Evolutionary conservation across 306 rosid species (phyloP), one percentile per base, ranked within the genome.

Genomic region (Macrotyloma uniflorum): DNA sequence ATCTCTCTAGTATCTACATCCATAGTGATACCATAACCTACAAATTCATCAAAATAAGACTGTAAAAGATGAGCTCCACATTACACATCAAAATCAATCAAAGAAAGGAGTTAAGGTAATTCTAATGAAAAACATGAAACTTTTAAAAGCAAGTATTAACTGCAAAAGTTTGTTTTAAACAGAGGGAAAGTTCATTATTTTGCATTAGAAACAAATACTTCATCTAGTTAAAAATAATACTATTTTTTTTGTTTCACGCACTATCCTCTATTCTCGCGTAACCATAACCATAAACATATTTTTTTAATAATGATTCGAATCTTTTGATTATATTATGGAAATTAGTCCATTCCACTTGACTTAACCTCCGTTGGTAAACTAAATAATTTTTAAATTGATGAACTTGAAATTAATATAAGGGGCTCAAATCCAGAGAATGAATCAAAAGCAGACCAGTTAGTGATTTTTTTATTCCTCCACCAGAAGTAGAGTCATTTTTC

Each of bases 1-100:
- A 80, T 70, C 72, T 73, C 35, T 57, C 83, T 85, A n/a, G 94
- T 88, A 74, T 85, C 90, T 11, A 42, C 45, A 76, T 90, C 92
- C 77, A 85, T 74, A 33, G 83, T 83, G 67, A 85, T 83, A 22
- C 92, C 94, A 77, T 55, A 81, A 28, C 89, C 94, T 90, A 77
- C 28, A 47, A 45, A 54, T 58, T 26, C 46, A 30, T 11, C n/a
- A 13, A 35, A 55, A 13, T n/a, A 28, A 15, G 16, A 49, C 30
- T 2, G 16, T 55, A 59, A 74, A 45, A 28, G 53, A 50, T 18
- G 24, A 19, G 5, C 28, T 65, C 6, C 61, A 69, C 9, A 23
- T 75, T 22, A 70, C 36, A 51, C 8, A 61, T 45, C 22, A 35
- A 74, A 43, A 61, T 46, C 22, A 35, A 75, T n/a, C 12, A 33